Evolutionary conservation across 306 rosid genomes (phyloP).

Genomic region (Albizia julibrissin): DNA sequence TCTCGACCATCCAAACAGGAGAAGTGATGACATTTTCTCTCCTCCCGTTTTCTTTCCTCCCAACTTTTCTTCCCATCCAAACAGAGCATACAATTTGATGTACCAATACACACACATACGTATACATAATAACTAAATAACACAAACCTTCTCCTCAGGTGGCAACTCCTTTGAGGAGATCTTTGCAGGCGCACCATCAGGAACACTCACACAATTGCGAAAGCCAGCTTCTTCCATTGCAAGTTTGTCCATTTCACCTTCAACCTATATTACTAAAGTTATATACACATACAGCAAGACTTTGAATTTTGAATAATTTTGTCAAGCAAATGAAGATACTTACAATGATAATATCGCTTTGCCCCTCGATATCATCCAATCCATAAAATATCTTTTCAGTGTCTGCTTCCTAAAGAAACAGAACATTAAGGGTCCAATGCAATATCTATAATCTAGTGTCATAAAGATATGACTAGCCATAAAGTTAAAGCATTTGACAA

Average conservation of each 20-base stretch:
- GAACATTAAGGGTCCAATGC: slow-evolving; percentile 10
- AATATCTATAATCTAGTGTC: slow-evolving; percentile 1
- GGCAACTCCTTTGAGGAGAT: slow-evolving; percentile 76
- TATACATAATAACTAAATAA: not conserved
- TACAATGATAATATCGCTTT: slow-evolving; percentile 85
- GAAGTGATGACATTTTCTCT: too few relatives aligned
- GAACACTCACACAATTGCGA: slow-evolving; percentile 90
- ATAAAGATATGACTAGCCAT: not conserved
- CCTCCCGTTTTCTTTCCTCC: too few relatives aligned
- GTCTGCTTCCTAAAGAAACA: slow-evolving; percentile 74
- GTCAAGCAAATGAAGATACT: slow-evolving; percentile 34
- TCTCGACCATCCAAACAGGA: too few relatives aligned
- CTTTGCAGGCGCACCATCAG: slow-evolving; percentile 91
- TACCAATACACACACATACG: not conserved
- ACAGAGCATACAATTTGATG: not conserved
- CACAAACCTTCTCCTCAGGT: slow-evolving; percentile 66
- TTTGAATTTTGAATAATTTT: slow-evolving; percentile 1
- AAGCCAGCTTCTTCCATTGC: slow-evolving; percentile 99
- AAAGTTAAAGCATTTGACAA: slow-evolving; percentile 14
- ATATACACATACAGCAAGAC: slow-evolving; percentile 29
- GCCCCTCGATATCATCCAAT: slow-evolving; percentile 75
- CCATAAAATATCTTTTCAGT: slow-evolving; percentile 92
- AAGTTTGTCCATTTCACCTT: slow-evolving; percentile 98
- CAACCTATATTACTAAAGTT: slow-evolving; percentile 62
- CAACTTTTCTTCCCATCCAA: too few relatives aligned